phyloP scores from a whole-genome alignment of 2,329 filamentous ascomycete species.

The Neobulgaria alba region DNA sequence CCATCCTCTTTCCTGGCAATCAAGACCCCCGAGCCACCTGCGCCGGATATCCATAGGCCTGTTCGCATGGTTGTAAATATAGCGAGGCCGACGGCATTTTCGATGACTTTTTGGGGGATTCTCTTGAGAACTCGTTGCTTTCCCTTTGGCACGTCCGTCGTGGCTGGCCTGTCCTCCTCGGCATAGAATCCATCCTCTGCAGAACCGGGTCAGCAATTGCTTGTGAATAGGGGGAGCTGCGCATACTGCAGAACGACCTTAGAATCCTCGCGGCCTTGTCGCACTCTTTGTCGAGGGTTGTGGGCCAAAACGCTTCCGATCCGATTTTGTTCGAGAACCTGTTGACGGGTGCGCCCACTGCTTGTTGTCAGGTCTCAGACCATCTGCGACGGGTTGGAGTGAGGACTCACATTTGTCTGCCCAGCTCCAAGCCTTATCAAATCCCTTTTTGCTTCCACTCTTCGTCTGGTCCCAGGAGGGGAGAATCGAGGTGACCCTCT shows the following conservation, averaged over 20 bases:
- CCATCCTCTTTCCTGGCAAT: slow-evolving; percentile 79
- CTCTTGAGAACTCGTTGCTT: slow-evolving; percentile 61
- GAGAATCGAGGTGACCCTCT: slow-evolving; percentile 26
- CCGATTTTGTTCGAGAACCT: slow-evolving; percentile 74
- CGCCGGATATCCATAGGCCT: slow-evolving; percentile 84
- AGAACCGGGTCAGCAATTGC: slow-evolving; percentile 14
- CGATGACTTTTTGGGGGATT: slow-evolving; percentile 78
- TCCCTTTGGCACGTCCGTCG: slow-evolving; percentile 34
- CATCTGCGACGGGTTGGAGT: background rate
- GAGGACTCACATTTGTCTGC: slow-evolving; percentile 48
- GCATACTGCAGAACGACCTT: slow-evolving; percentile 79
- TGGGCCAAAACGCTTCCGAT: slow-evolving; percentile 76
- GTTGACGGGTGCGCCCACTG: slow-evolving; percentile 64
- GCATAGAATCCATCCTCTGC: slow-evolving; percentile 61
- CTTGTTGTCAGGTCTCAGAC: slow-evolving; percentile 26
- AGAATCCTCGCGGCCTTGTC: slow-evolving; percentile 87
- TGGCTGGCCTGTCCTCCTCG: slow-evolving; percentile 35
- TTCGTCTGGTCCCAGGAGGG: slow-evolving; percentile 47
- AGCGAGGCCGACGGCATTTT: slow-evolving; percentile 81
- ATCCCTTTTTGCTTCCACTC: slow-evolving; percentile 52
- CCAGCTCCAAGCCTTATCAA: slow-evolving; percentile 63
- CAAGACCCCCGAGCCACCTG: slow-evolving; percentile 80
- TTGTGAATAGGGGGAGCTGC: slow-evolving; percentile 5
- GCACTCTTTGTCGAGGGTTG: slow-evolving; percentile 77
- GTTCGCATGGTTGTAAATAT: slow-evolving; percentile 96